These are phyloP conservation scores for Yamagishiella unicocca DNA, from an alignment of 139 green algal species.

Conservation along the genomic window DNA sequence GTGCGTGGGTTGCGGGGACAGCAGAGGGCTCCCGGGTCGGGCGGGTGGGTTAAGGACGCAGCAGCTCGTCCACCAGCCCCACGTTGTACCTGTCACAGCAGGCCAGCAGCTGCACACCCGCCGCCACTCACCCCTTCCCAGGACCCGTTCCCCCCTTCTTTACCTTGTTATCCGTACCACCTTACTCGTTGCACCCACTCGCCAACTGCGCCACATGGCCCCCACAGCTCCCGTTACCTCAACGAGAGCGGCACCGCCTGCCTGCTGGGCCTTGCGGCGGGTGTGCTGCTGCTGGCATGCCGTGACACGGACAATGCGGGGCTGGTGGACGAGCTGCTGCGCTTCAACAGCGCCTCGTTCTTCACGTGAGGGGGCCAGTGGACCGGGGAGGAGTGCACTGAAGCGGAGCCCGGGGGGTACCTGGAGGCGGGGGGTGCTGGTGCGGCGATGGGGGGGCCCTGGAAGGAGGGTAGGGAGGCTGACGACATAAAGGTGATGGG, in stretches of 20 bases:
- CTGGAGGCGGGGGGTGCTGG: not conserved
- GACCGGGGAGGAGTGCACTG: too few relatives aligned
- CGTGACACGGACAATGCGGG: not conserved
- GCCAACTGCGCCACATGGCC: not conserved
- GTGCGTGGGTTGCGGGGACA: slow-evolving; percentile 3
- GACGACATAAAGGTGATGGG: not conserved
- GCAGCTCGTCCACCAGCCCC: not conserved
- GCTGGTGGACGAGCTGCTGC: slow-evolving; percentile 51
- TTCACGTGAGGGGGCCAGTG: slow-evolving; percentile 52
- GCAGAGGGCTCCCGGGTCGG: not conserved
- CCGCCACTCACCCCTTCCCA: not conserved
- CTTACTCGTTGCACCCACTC: not conserved
- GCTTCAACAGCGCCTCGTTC: slow-evolving; percentile 58
- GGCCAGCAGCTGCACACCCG: too few relatives aligned
- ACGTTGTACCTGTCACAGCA: too few relatives aligned
- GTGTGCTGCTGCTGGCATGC: slow-evolving; percentile 54
- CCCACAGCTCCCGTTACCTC: slow-evolving; percentile 54
- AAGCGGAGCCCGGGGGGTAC: not conserved
- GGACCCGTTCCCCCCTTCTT: not conserved
- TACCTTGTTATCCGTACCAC: not conserved
- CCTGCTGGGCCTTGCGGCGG: slow-evolving; percentile 55
- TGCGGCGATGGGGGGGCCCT: not conserved
- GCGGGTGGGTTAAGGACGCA: not conserved
- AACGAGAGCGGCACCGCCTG: slow-evolving; percentile 57
- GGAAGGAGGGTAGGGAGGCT: not conserved